Conservation (phyloP, 352 stramenopile species). For the Peronospora destructor region DNA sequence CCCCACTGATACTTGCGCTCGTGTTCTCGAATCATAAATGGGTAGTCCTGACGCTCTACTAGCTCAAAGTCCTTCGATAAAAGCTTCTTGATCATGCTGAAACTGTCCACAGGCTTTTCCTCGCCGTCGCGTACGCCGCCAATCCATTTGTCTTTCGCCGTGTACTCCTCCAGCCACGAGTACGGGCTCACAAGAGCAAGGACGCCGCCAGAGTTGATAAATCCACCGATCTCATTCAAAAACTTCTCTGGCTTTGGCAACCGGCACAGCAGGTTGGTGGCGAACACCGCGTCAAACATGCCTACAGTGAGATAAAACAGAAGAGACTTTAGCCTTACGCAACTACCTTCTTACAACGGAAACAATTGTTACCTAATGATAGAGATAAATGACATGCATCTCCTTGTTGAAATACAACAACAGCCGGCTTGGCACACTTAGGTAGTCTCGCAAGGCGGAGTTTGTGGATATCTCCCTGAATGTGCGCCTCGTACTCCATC, state of each 20-base stretch:
- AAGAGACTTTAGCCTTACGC: slow-evolving; percentile 20
- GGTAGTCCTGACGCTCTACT: slow-evolving; percentile 72
- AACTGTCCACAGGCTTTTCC: slow-evolving; percentile 54
- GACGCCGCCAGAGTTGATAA: slow-evolving; percentile 89
- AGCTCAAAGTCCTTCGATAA: slow-evolving; percentile 69
- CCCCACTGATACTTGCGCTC: slow-evolving; percentile 90
- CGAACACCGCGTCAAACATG: slow-evolving; percentile 92
- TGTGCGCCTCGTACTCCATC: slow-evolving; percentile 80
- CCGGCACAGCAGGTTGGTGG: slow-evolving; percentile 93
- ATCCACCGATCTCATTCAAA: slow-evolving; percentile 69
- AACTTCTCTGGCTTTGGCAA: slow-evolving; percentile 90
- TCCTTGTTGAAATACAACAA: slow-evolving; percentile 88
- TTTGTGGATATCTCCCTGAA: slow-evolving; percentile 83
- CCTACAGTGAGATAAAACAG: slow-evolving; percentile 22
- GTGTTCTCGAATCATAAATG: slow-evolving; percentile 91
- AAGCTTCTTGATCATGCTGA: slow-evolving; percentile 51
- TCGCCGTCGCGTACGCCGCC: slow-evolving; percentile 42
- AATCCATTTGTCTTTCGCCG: slow-evolving; percentile 85
- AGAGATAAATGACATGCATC: slow-evolving; percentile 88
- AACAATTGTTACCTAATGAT: slow-evolving; percentile 58
- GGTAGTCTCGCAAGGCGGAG: slow-evolving; percentile 58
- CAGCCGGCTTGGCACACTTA: slow-evolving; percentile 41
- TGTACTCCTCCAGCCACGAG: slow-evolving; percentile 96
- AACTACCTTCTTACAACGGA: slow-evolving; percentile 35
- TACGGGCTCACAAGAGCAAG: slow-evolving; percentile 95